Percentiles rank a stretch among this genome's conserved stretches.
phyloP scores from a whole-genome alignment of 805 yeast genomes.

The Suhomyces kilbournensis region DNA sequence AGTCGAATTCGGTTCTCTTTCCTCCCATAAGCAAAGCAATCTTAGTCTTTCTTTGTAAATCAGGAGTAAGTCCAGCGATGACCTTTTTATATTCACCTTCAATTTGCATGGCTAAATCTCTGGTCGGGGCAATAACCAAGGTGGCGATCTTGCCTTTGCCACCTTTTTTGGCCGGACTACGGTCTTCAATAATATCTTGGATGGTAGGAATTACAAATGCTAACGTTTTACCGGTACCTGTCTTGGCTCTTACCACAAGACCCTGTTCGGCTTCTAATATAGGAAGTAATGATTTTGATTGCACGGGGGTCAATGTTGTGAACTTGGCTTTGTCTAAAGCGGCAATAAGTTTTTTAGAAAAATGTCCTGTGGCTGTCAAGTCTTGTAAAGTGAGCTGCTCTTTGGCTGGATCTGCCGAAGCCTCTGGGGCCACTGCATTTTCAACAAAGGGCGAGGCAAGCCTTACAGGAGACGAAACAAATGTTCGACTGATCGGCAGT shows the following conservation, averaged over 20 bases:
- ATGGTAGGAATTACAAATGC: conserved; percentile 83
- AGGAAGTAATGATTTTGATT: conserved; percentile 58
- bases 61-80: conserved; percentile 18
- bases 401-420: background rate
- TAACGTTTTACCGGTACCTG: conserved; percentile 93
- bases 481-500: background rate
- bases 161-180: conserved; percentile 21
- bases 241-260: conserved; percentile 83
- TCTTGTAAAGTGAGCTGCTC: conserved; percentile 4
- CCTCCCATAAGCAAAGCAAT: conserved; percentile 64
- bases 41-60: conserved; percentile 12
- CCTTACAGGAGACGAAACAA: background rate
- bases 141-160: conserved; percentile 30
- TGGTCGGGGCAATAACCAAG: conserved; percentile 80
- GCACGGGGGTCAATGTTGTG: conserved; percentile 63
- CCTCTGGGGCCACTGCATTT: background rate
- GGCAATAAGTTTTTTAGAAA: conserved; percentile 7
- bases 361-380: conserved; percentile 4
- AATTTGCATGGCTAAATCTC: conserved; percentile 87
- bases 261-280: conserved; percentile 54
- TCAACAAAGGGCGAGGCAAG: background rate
- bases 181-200: conserved; percentile 46
- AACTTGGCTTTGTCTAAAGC: conserved; percentile 46
- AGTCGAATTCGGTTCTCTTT: conserved; percentile 33
- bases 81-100: conserved; percentile 59